Evolutionary conservation across 371 early-diverging fungal species (phyloP).

Genomic region (Rhizopus sp.): DNA sequence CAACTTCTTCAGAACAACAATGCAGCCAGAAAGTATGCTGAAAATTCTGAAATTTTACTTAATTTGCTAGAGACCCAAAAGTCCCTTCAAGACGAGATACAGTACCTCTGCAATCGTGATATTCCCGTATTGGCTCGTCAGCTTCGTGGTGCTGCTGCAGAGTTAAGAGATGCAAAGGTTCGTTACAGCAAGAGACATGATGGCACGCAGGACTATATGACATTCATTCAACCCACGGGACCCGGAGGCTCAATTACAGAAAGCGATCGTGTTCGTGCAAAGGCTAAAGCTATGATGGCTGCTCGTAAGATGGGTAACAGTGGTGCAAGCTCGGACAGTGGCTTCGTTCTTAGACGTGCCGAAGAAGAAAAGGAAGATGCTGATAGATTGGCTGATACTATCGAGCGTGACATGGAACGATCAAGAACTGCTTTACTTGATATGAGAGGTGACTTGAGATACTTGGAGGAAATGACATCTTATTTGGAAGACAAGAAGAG

Average conservation of each 20-base stretch:
- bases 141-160: slow-evolving; percentile 55
- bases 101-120: slow-evolving; percentile 49
- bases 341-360: slow-evolving; percentile 35
- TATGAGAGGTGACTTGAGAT: slow-evolving; percentile 42
- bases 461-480: slow-evolving; percentile 29
- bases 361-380: slow-evolving; percentile 50
- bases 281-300: slow-evolving; percentile 68
- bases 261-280: slow-evolving; percentile 65
- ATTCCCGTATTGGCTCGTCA: slow-evolving; percentile 57
- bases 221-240: slow-evolving; percentile 54
- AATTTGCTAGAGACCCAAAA: slow-evolving; percentile 41
- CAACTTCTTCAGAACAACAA: slow-evolving; percentile 25
- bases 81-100: slow-evolving; percentile 48
- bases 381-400: slow-evolving; percentile 37
- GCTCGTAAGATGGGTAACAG: slow-evolving; percentile 50
- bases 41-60: slow-evolving; percentile 34
- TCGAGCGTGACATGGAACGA: slow-evolving; percentile 49
- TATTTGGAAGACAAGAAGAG: slow-evolving; percentile 41
- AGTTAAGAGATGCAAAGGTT: slow-evolving; percentile 57
- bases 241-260: slow-evolving; percentile 63
- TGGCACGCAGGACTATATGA: slow-evolving; percentile 45
- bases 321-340: slow-evolving; percentile 29
- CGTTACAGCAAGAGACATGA: slow-evolving; percentile 43
- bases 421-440: slow-evolving; percentile 41
- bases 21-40: slow-evolving; percentile 24